Evolutionary conservation across 2,329 filamentous ascomycete genomes (phyloP).

Genomic region (Aspergillus cejpii): DNA sequence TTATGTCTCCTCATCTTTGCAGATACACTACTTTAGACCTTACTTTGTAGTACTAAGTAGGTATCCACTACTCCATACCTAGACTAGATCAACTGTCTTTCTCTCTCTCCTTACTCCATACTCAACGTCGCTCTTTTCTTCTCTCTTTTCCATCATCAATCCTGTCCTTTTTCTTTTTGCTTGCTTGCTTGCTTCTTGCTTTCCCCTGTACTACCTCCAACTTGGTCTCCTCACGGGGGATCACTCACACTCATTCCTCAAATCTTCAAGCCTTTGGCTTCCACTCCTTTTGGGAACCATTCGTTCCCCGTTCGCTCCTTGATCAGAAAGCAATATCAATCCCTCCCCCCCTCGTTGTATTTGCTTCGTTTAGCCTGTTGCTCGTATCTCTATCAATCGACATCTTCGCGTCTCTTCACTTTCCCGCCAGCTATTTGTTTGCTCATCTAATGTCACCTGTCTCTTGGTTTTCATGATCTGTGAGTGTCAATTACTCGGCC

Average conservation of each 20-base stretch:
- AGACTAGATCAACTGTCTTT: constrained; percentile 10
- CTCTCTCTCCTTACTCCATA: constrained; percentile 8
- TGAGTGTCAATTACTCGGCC: neutral
- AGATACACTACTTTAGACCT: neutral
- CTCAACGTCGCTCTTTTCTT: constrained; percentile 10
- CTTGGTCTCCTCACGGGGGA: neutral
- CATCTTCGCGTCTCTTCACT: neutral
- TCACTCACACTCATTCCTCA: constrained; percentile 14
- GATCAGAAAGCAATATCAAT: constrained; percentile 2
- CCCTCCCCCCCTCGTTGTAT: constrained; percentile 1
- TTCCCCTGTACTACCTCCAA: neutral
- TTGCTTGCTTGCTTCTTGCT: neutral
- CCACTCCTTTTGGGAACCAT: constrained; percentile 21
- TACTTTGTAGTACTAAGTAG: too few relatives aligned
- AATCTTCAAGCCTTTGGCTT: constrained; percentile 19
- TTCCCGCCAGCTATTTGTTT: neutral
- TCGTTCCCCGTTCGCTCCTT: constrained; percentile 27
- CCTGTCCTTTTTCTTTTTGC: constrained; percentile 9
- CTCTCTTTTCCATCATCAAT: constrained; percentile 5
- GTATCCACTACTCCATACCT: neutral
- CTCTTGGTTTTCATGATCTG: constrained; percentile 2
- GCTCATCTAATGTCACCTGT: neutral
- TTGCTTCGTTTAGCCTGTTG: neutral
- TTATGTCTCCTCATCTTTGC: neutral
- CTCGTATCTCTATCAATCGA: neutral